Base-by-base conservation (phyloP, 306 rosid species). In the Pyrus bretschneideri region DNA sequence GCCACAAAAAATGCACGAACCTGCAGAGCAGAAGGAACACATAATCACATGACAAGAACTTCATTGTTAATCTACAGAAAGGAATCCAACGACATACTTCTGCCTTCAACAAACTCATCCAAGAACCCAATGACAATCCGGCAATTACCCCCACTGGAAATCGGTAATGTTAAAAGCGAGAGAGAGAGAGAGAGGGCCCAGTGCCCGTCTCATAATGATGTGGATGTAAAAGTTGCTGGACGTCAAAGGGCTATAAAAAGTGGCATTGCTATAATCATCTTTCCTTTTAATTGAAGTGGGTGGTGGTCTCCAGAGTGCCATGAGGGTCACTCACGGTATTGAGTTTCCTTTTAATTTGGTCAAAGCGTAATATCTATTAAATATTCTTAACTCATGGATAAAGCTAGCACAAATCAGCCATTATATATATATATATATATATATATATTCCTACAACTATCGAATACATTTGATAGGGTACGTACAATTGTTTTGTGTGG, bases 111-210 rank as follows among this genome's bases (percentile, higher is more conserved):
- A 91, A 78, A 83, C 98, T 92, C 85, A 92, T 76, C 77, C 84
- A 82, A 33, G 96, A 95, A 66, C 91, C 98, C 71, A 92, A 74
- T 59, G 96, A 83, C 79, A 95, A 89, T 80, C 98, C 98, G 76
- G 96, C 93, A 85, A 89, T 72, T 88, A 78, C 93, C 97, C 71
- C 97, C 98, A 79, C 98, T 95, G 87, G 18, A 80, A 78, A 74
- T 77, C 59, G 74, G 71, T 25, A 79, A 75, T 35, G 42, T 35
- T 35, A 7, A 35, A 7, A 35, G 42, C 9, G 42, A 7, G 9
- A 6, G 9, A 35, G 40, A 35, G 9, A 35, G 40, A 6, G 9
- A 35, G 42, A 7, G 69, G 14, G 78, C 81, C 75, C 84, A 45
- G 25, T 78, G 83, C 68, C 71, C 76, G 79, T 76, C 23, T 74